Evolutionary conservation across 805 yeast genomes (phyloP).

Genomic region (Candida jianshihensis): DNA sequence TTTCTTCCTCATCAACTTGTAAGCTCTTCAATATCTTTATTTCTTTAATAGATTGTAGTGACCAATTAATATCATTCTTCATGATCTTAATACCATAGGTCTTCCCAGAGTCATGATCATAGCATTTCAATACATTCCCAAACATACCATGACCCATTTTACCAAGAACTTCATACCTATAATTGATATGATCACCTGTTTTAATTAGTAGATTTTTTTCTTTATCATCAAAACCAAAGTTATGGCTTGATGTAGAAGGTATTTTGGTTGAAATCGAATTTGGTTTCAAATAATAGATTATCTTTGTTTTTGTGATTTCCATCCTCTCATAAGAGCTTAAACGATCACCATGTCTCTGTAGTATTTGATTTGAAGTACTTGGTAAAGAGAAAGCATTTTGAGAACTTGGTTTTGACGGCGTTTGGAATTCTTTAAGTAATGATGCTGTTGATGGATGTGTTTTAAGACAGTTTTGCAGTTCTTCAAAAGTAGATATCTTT

Average conservation of each 20-base stretch:
- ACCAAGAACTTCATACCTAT: slow-evolving; percentile 56
- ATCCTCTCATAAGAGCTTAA: slow-evolving; percentile 54
- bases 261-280: too few relatives aligned
- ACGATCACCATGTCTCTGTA: not conserved
- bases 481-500: not conserved
- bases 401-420: slow-evolving; percentile 1
- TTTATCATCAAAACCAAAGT: slow-evolving; percentile 63
- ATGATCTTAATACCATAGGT: slow-evolving; percentile 72
- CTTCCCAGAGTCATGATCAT: slow-evolving; percentile 54
- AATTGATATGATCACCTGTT: slow-evolving; percentile 66
- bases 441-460: not conserved
- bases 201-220: slow-evolving; percentile 53
- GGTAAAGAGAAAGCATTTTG: not conserved
- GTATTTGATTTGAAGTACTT: not conserved
- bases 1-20: slow-evolving; percentile 2
- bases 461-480: not conserved
- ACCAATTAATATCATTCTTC: slow-evolving; percentile 65
- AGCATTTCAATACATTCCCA: slow-evolving; percentile 67
- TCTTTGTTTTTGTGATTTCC: slow-evolving; percentile 44
- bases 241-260: too few relatives aligned
- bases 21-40: slow-evolving; percentile 57
- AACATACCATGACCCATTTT: slow-evolving; percentile 74
- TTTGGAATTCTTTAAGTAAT: not conserved
- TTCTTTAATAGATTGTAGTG: slow-evolving; percentile 72
- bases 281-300: slow-evolving; percentile 50